Evolutionary conservation across 495 filamentous ascomycete species (phyloP), one percentile per base, ranked within the genome.

Genomic region (Collariella sp.): DNA sequence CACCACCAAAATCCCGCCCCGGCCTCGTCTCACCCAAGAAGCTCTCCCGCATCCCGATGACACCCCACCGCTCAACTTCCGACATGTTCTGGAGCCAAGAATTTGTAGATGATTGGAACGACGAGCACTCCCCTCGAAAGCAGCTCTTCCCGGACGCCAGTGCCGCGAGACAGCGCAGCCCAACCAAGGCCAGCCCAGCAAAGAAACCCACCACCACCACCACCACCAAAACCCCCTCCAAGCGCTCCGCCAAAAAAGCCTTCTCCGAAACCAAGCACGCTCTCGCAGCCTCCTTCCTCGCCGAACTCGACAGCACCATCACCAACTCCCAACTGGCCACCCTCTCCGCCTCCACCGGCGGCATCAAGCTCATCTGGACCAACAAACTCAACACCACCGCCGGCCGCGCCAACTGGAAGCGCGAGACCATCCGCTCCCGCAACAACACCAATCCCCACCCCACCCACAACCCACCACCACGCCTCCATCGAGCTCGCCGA

Each of bases 341-440:
- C 40, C 69, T 89, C 38, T 74, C 87, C 1, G 73, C 75, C 15
- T 59, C 71, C 0, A 87, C 87, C 0, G 90, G 90, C 46, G 93
- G 93, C 7, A 76, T 96, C 29, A 78, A 76, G 41, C 77, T 97
- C 40, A 66, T 78, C 36, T 98, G 93, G 93, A 86, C 78, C 60
- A 91, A 89, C 55, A 91, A 80, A 15, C 81, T 98, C 24, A 83
- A 83, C 47, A 88, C 83, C 4, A 97, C 93, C 2, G 93, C 93
- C 26, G 93, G 93, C 1, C 79, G 87, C 29, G 91, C 91, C 20
- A 84, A 81, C 58, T 95, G 89, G 89, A 84, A 78, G 57, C 76
- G 78, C 19, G 83, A 85, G 62, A 76, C 72, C 19, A 62, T 79
- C 5, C 72, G 67, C 50, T 64, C 65, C 15, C 56, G n/a, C 13